These are phyloP conservation scores for Saccharomycopsis phalli DNA, from an alignment of 1,139 yeast genomes.

Conservation along the genomic window DNA sequence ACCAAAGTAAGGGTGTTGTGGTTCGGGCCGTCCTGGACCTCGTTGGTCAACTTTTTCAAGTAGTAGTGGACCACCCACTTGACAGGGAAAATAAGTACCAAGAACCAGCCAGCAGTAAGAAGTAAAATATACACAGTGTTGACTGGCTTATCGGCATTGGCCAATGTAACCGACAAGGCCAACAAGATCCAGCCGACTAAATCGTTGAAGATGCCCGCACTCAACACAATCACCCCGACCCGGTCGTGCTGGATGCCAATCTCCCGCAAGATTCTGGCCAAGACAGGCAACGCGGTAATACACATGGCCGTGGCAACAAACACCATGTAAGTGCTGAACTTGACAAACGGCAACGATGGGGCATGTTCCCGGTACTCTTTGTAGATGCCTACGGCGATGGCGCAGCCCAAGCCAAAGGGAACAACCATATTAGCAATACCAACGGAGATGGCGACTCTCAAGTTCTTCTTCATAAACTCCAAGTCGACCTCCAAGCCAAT, in stretches of 20 bases:
- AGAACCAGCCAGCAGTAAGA: constrained; percentile 58
- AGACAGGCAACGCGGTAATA: constrained; percentile 77
- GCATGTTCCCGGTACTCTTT: constrained; percentile 38
- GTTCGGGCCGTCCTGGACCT: constrained; percentile 54
- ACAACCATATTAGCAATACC: constrained; percentile 64
- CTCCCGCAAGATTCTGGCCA: constrained; percentile 70
- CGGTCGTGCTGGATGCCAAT: constrained; percentile 59
- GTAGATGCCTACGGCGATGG: constrained; percentile 58
- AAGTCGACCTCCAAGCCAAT: constrained; percentile 74
- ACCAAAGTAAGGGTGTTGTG: constrained; percentile 52
- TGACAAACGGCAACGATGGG: constrained; percentile 29
- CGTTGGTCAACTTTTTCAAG: constrained; percentile 37
- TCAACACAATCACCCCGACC: constrained; percentile 70
- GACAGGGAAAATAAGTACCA: constrained; percentile 49
- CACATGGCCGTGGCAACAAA: constrained; percentile 76
- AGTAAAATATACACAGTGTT: constrained; percentile 61
- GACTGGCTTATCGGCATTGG: constrained; percentile 60
- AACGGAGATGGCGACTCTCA: constrained; percentile 53
- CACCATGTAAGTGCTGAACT: constrained; percentile 67
- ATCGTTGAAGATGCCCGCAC: constrained; percentile 76
- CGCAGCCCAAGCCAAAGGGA: constrained; percentile 73
- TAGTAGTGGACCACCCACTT: constrained; percentile 39
- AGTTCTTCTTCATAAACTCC: constrained; percentile 48
- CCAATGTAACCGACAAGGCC: constrained; percentile 67
- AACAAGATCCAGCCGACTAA: constrained; percentile 75